A percentile compares a stretch with the other conserved stretches of the same genome.
Conservation (phyloP, 2,329 filamentous ascomycete genomes). For the Fusarium buxicola region DNA sequence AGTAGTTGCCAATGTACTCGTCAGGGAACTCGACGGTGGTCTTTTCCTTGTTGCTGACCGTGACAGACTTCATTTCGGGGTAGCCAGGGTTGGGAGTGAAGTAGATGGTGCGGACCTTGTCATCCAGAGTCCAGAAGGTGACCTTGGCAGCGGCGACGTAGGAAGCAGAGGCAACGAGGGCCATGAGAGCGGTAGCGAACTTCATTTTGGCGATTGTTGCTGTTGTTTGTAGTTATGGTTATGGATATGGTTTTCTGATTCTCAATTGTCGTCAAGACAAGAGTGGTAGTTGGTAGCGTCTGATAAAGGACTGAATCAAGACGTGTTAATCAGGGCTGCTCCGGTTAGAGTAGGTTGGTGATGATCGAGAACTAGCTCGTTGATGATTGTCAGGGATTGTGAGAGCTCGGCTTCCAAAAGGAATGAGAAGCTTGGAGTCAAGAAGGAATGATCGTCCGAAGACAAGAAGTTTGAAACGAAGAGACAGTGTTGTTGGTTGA, state of each 20-base stretch:
- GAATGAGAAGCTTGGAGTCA: conserved; percentile 48
- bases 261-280: conserved; percentile 47
- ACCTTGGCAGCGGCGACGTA: conserved; percentile 61
- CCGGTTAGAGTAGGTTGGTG: conserved; percentile 23
- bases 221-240: conserved; percentile 19
- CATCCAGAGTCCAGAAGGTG: conserved; percentile 70
- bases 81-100: conserved; percentile 60
- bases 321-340: conserved; percentile 27
- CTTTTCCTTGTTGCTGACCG: conserved; percentile 53
- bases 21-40: conserved; percentile 57
- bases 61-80: conserved; percentile 52
- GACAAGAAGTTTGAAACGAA: conserved; percentile 43
- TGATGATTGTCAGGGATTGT: conserved; percentile 39
- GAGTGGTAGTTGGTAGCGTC: conserved; percentile 28
- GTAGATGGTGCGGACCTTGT: conserved; percentile 60
- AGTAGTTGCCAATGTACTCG: conserved; percentile 63
- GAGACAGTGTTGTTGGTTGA: conserved; percentile 39
- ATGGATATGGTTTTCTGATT: conserved; percentile 20
- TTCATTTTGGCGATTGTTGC: conserved; percentile 61
- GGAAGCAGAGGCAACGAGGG: conserved; percentile 57
- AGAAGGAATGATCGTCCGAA: conserved; percentile 48
- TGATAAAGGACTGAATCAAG: conserved; percentile 45
- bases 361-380: conserved; percentile 47
- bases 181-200: conserved; percentile 60
- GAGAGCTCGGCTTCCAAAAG: conserved; percentile 46